Conservation (phyloP, 768 basidiomycete genomes). For the Tulasnella sp. region DNA sequence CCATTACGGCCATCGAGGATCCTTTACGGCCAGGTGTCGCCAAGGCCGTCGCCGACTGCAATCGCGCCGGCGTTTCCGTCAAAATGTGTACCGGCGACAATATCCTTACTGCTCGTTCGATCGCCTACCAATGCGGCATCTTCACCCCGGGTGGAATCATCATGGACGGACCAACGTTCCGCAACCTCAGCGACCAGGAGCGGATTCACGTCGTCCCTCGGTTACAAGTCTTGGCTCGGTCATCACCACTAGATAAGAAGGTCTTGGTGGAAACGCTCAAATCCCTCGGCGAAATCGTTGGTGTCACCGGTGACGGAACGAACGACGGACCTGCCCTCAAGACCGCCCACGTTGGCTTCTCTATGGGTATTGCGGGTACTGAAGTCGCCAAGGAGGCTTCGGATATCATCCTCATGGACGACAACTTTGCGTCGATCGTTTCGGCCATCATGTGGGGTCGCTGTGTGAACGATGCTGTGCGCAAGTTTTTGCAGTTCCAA, state of each 20-base stretch:
- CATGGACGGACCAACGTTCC: constrained; percentile 95
- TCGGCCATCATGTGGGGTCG: constrained; percentile 99
- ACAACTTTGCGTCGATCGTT: constrained; percentile 92
- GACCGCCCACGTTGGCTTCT: constrained; percentile 92
- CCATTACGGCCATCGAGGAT: constrained; percentile 91
- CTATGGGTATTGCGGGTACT: constrained; percentile 92
- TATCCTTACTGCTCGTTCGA: constrained; percentile 88
- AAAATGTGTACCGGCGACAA: constrained; percentile 99
- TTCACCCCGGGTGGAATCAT: constrained; percentile 88
- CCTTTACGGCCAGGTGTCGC: constrained; percentile 83
- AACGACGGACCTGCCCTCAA: constrained; percentile 97
- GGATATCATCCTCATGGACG: constrained; percentile 97
- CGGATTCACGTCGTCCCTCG: constrained; percentile 77
- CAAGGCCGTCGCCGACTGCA: constrained; percentile 78
- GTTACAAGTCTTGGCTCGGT: constrained; percentile 91
- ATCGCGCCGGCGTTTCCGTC: constrained; percentile 77
- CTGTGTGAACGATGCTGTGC: constrained; percentile 94
- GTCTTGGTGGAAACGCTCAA: constrained; percentile 82
- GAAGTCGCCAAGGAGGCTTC: constrained; percentile 99
- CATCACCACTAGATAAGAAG: constrained; percentile 95
- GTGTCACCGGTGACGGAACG: constrained; percentile 95
- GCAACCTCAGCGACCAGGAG: constrained; percentile 56
- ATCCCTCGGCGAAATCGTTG: constrained; percentile 76
- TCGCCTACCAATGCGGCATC: constrained; percentile 92
- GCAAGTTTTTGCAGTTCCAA: constrained; percentile 96